Conservation (phyloP, 768 basidiomycete species). For the Pulveroboletus frians region DNA sequence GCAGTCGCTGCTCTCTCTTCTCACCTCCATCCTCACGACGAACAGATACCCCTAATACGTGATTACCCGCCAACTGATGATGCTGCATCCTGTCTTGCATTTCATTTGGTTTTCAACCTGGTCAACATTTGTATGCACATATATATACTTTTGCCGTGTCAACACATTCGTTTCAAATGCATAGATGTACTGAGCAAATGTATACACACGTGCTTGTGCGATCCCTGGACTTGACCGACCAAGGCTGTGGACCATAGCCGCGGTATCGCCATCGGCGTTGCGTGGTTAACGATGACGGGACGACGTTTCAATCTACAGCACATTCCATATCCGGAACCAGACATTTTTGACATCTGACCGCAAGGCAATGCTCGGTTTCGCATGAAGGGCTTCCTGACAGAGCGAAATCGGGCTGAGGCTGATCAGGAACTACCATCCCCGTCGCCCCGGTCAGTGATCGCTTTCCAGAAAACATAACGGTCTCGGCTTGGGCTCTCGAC, state of each 20-base stretch:
- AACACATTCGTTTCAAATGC: conserved; percentile 2
- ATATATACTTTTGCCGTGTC: conserved; percentile 13
- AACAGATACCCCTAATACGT: conserved; percentile 32
- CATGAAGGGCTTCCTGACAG: conserved; percentile 2
- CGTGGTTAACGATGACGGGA: conserved; percentile 6
- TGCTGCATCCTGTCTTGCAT: conserved; percentile 8
- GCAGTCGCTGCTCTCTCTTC: conserved; percentile 13
- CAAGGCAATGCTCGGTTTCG: conserved; percentile 18
- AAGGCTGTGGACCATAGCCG: conserved; percentile 8
- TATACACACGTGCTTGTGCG: conserved; percentile 8
- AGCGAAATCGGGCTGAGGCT: not conserved
- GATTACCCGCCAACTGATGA: conserved; percentile 25
- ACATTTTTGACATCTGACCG: not conserved
- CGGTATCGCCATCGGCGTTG: conserved; percentile 13
- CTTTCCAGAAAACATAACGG: conserved; percentile 5
- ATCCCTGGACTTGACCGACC: conserved; percentile 6
- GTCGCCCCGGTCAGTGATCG: conserved; percentile 3
- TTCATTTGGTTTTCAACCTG: conserved; percentile 10
- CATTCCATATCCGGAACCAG: conserved; percentile 24
- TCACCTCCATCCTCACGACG: conserved; percentile 16
- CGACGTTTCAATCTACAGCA: conserved; percentile 21
- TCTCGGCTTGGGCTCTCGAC: conserved; percentile 4
- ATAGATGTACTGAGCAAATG: conserved; percentile 10
- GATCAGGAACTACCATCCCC: conserved; percentile 3
- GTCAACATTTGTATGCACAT: conserved; percentile 28